phyloP scores from a whole-genome alignment of 1,139 yeast genomes.

The Yamadazyma atmosphaerica region DNA sequence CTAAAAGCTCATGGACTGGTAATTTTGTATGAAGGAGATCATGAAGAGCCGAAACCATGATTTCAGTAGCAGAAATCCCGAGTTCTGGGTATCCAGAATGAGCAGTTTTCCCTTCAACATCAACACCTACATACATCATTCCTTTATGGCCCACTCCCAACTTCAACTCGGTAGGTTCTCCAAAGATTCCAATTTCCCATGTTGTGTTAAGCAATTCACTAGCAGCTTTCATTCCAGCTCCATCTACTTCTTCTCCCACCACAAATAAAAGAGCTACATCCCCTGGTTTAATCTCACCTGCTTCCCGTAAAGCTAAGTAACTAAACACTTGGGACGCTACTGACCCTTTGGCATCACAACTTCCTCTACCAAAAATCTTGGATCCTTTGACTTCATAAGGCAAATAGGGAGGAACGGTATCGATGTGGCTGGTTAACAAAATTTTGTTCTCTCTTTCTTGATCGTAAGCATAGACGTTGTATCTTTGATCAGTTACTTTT shows the following conservation, averaged over 20 bases:
- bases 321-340: conserved; percentile 65
- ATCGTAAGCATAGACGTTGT: conserved; percentile 64
- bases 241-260: conserved; percentile 68
- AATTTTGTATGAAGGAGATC: conserved; percentile 33
- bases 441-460: conserved; percentile 45
- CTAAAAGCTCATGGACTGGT: conserved; percentile 56
- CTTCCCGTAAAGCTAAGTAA: conserved; percentile 40
- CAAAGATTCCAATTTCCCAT: conserved; percentile 68
- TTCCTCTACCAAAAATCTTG: conserved; percentile 62
- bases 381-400: conserved; percentile 52
- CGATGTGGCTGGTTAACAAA: conserved; percentile 64
- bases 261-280: conserved; percentile 63
- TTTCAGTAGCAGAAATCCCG: conserved; percentile 64
- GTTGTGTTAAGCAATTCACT: conserved; percentile 35
- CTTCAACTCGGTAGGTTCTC: conserved; percentile 73
- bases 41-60: conserved; percentile 50
- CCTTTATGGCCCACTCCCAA: conserved; percentile 76
- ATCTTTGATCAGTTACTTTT: conserved; percentile 33
- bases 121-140: conserved; percentile 38
- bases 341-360: conserved; percentile 68
- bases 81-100: conserved; percentile 74
- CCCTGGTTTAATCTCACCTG: conserved; percentile 44
- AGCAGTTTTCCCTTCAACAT: conserved; percentile 56
- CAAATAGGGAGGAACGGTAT: conserved; percentile 70
- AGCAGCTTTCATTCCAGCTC: conserved; percentile 58